phyloP scores from a whole-genome alignment of 495 filamentous ascomycete genomes.

The Penicillium soppii region DNA sequence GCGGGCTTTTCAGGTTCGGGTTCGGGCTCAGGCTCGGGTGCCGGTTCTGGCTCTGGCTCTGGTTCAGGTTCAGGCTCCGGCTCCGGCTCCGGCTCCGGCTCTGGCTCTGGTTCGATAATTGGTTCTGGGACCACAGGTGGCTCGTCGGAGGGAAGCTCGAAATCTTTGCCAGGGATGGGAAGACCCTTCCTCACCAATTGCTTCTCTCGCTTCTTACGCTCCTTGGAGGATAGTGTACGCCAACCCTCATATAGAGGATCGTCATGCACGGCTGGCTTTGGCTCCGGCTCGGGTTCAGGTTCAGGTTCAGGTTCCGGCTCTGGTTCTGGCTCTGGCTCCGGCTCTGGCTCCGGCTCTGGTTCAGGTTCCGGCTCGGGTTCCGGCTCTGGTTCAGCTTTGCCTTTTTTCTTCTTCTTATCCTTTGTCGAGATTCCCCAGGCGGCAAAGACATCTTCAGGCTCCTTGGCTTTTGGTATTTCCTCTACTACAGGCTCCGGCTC shows the following conservation, averaged over 20 bases:
- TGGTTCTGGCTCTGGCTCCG: constrained; percentile 27
- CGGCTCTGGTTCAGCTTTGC: constrained; percentile 17
- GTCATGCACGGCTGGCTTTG: constrained; percentile 25
- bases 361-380: constrained; percentile 24
- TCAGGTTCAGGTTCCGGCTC: constrained; percentile 29
- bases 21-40: constrained; percentile 16
- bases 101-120: constrained; percentile 12
- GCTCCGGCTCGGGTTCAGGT: constrained; percentile 28
- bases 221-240: constrained; percentile 35
- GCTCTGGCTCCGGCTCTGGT: constrained; percentile 28
- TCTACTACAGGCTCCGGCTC: constrained; percentile 29
- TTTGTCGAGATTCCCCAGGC: constrained; percentile 18
- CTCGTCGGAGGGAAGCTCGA: constrained; percentile 28
- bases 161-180: constrained; percentile 38
- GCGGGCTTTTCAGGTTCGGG: constrained; percentile 19
- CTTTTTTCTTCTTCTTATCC: constrained; percentile 27
- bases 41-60: constrained; percentile 18
- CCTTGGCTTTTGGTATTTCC: constrained; percentile 34
- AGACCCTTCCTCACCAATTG: constrained; percentile 32
- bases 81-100: constrained; percentile 8
- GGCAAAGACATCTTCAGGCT: constrained; percentile 52
- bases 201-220: constrained; percentile 42
- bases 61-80: constrained; percentile 20
- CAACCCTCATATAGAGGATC: constrained; percentile 41
- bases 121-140: constrained; percentile 16